Evolutionary conservation across 345 rosid species (phyloP), one percentile per base, ranked within the genome.

Genomic region (Gossypium arboreum): DNA sequence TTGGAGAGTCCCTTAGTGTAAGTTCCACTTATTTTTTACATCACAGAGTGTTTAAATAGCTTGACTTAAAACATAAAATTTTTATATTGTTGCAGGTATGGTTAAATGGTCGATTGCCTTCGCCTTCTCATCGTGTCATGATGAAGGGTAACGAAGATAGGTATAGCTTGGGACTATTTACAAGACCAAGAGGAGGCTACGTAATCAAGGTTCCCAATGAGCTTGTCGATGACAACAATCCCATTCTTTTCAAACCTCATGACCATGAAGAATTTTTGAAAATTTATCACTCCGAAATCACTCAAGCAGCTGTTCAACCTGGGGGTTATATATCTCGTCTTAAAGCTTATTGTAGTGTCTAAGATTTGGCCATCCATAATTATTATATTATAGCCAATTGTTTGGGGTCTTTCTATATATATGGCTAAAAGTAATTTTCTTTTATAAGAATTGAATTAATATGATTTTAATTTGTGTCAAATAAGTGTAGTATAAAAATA

Each of bases 291-390:
- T 68, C 86, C 6, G 79, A 80, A 71, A 81, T 78, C 51, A 91
- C 87, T 17, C 88, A 83, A 34, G 78, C 82, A 71, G 77, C 54
- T 67, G 63, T 7, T 62, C 2, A 68, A 65, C 78, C 78, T 77
- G 81, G 39, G 39, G 39, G 39, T 34, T 34, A 34, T 34, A 34
- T 34, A 34, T 1, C 41, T 34, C 41, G 87, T 27, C 85, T 88
- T 18, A 81, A 77, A 18, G 73, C 84, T 47, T 84, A 87, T 43
- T 86, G 90, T 66, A 89, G 88, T 54, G 72, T 81, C n/a, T 83
- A 69, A 80, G 44, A 62, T 59, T 59, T 58, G 34, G n/a, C 43
- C 15, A 27, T 13, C 5, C 12, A 12, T 25, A 25, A 24, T 24
- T 34, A 34, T 5, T 12, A 13, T 12, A 59, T 34, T 24, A 7